Conservation (phyloP, 2,329 filamentous ascomycete species). For the Dichotomopilus funicola region DNA sequence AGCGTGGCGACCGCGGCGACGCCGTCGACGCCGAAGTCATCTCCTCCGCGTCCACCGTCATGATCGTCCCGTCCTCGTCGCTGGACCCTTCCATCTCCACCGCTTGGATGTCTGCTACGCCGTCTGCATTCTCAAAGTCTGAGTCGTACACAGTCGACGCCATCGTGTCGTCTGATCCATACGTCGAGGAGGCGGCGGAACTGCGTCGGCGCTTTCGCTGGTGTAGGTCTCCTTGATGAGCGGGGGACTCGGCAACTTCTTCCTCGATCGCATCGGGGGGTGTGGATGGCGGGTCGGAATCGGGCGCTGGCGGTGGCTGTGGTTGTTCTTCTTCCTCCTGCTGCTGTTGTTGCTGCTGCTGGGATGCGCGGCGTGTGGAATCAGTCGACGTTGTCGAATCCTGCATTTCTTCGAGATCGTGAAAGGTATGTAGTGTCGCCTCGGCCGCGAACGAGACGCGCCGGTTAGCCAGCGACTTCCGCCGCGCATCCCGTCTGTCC, state of each 20-base stretch:
- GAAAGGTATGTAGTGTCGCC: constrained; percentile 94
- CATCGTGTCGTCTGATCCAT: constrained; percentile 58
- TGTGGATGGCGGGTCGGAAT: constrained; percentile 52
- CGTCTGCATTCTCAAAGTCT: constrained; percentile 52
- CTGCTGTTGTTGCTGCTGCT: constrained; percentile 18
- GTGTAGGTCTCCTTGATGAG: constrained; percentile 57
- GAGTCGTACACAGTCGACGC: constrained; percentile 76
- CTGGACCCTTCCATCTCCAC: constrained; percentile 42
- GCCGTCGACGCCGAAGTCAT: constrained; percentile 62
- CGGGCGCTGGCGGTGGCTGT: constrained; percentile 14
- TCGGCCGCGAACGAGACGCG: constrained; percentile 96
- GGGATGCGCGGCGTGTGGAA: constrained; percentile 65
- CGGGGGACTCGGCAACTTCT: constrained; percentile 52
- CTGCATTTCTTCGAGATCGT: constrained; percentile 82
- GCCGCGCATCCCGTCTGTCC: constrained; percentile 75
- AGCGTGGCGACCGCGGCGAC: constrained; percentile 56
- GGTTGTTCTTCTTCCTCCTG: constrained; percentile 23
- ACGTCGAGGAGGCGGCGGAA: constrained; percentile 59
- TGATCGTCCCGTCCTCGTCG: constrained; percentile 66
- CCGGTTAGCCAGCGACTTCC: constrained; percentile 88
- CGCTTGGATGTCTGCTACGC: constrained; percentile 48
- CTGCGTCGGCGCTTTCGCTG: constrained; percentile 57
- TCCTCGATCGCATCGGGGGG: constrained; percentile 56
- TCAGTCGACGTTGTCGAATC: constrained; percentile 80
- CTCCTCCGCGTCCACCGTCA: constrained; percentile 76